Percentiles rank a stretch among this genome's conserved stretches.
Evolutionary conservation across 2,329 filamentous ascomycete species (phyloP).

Genomic region (Chlorencoelia australis): DNA sequence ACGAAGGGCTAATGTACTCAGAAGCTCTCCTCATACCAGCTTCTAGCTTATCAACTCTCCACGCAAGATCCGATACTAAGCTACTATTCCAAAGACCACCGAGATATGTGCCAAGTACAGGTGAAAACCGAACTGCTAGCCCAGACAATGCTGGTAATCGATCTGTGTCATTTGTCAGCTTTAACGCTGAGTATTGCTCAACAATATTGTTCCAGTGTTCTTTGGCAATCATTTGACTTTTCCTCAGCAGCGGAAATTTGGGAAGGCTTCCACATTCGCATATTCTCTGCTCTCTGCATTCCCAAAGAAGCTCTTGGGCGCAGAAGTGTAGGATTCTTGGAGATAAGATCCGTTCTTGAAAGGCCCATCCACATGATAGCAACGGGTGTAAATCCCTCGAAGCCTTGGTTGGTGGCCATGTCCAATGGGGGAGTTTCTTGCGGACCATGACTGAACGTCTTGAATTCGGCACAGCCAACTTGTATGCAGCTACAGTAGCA

Average conservation of each 20-base stretch:
- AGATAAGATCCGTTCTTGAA: constrained; percentile 11
- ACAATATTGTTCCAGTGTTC: neutral
- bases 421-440: neutral
- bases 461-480: constrained; percentile 1
- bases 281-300: constrained; percentile 3
- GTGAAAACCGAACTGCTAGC: too few relatives aligned
- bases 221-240: neutral
- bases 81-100: too few relatives aligned
- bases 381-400: neutral
- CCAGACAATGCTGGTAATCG: neutral
- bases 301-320: constrained; percentile 7
- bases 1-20: too few relatives aligned
- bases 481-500: neutral
- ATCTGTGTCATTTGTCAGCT: neutral
- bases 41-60: too few relatives aligned
- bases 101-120: too few relatives aligned
- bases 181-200: neutral
- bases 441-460: neutral
- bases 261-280: neutral
- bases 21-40: too few relatives aligned
- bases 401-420: too few relatives aligned
- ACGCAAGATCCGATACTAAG: too few relatives aligned
- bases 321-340: constrained; percentile 9
- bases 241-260: neutral
- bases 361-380: constrained; percentile 5